A percentile compares a stretch with the other conserved stretches of the same genome.
Evolutionary conservation across 805 yeast genomes (phyloP).

Genomic region (Zygoascus ofunaensis): DNA sequence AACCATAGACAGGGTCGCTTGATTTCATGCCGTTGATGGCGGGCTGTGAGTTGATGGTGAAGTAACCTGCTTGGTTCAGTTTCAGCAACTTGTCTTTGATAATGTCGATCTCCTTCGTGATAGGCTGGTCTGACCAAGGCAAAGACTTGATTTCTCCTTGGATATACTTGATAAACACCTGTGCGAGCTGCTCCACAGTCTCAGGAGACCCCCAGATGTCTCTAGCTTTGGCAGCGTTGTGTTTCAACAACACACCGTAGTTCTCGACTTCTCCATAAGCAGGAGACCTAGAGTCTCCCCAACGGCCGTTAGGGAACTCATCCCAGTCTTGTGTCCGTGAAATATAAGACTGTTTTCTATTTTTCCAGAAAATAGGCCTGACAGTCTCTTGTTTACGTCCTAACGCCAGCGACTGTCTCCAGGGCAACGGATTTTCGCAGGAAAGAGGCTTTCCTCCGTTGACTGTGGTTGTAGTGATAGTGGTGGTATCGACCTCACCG

Average conservation of each 20-base stretch:
- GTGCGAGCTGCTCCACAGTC: conserved; percentile 47
- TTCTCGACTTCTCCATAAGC: conserved; percentile 89
- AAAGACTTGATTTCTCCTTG: conserved; percentile 61
- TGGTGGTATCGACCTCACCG: conserved; percentile 13
- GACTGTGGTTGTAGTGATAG: conserved; percentile 28
- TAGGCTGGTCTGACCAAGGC: conserved; percentile 95
- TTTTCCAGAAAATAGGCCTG: conserved; percentile 94
- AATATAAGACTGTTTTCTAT: conserved; percentile 81
- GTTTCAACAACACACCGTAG: conserved; percentile 73
- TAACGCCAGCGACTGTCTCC: conserved; percentile 85
- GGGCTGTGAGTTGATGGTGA: conserved; percentile 93
- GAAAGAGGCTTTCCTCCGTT: background rate
- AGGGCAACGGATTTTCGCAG: conserved; percentile 40
- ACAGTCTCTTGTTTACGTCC: conserved; percentile 71
- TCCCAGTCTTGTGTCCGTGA: conserved; percentile 92
- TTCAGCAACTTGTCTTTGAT: conserved; percentile 50
- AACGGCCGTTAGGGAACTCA: conserved; percentile 97
- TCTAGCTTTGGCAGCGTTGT: conserved; percentile 59
- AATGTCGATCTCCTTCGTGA: conserved; percentile 62
- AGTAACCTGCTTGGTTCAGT: conserved; percentile 58
- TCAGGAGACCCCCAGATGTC: conserved; percentile 86
- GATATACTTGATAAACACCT: conserved; percentile 59
- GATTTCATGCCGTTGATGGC: conserved; percentile 73
- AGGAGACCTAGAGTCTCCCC: conserved; percentile 98
- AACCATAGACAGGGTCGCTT: conserved; percentile 64